A percentile compares a stretch with the other conserved stretches of the same genome.
phyloP scores from a whole-genome alignment of 306 rosid genomes.

The Malus domestica region DNA sequence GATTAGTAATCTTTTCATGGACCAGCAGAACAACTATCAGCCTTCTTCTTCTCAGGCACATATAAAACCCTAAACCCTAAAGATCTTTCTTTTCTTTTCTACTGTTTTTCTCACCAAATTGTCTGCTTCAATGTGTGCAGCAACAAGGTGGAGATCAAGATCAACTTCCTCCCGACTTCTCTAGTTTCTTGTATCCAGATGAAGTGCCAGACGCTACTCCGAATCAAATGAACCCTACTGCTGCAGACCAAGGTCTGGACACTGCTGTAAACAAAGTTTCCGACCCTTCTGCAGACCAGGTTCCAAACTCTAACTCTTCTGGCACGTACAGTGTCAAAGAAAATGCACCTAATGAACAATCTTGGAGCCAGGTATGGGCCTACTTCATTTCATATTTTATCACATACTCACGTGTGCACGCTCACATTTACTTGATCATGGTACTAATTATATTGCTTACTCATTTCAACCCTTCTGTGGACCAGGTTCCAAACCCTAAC shows the following conservation, averaged over 20 bases:
- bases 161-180: background rate
- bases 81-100: background rate
- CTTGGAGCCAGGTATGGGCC: slow-evolving; percentile 19
- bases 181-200: background rate
- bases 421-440: background rate
- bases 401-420: background rate
- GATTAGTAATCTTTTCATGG: slow-evolving; percentile 1
- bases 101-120: background rate
- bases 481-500: slow-evolving; percentile 1
- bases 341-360: slow-evolving; percentile 3
- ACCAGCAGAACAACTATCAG: background rate
- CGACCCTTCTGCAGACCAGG: background rate
- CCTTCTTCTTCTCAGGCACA: background rate
- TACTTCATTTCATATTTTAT: background rate
- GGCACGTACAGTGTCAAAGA: background rate
- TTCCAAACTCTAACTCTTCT: background rate
- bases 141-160: slow-evolving; percentile 3
- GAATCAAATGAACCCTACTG: background rate
- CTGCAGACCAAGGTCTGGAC: background rate
- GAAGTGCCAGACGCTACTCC: background rate
- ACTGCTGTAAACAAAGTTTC: background rate
- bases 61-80: background rate
- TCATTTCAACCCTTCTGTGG: background rate
- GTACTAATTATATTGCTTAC: background rate
- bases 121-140: background rate